Conservation (phyloP, 768 basidiomycete genomes). For the Boletus pseudo-olivaceus region DNA sequence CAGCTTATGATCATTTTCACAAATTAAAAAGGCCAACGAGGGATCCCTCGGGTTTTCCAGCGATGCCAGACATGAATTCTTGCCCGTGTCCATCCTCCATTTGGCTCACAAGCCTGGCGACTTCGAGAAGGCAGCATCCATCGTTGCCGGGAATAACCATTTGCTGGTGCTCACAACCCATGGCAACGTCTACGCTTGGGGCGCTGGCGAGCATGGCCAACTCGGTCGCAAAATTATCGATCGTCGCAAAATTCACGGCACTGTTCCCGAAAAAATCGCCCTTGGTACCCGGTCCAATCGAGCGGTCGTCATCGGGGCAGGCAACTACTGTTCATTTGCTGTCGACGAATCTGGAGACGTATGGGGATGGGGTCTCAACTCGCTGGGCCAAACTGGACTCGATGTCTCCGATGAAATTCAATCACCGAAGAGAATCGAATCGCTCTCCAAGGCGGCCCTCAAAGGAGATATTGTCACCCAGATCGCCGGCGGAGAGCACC, state of each 20-base stretch:
- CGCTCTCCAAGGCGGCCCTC: slow-evolving; percentile 60
- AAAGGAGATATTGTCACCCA: slow-evolving; percentile 60
- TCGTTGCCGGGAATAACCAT: slow-evolving; percentile 86
- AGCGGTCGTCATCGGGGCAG: slow-evolving; percentile 72
- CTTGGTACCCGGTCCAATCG: slow-evolving; percentile 66
- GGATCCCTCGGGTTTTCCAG: slow-evolving; percentile 83
- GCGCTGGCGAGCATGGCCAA: slow-evolving; percentile 86
- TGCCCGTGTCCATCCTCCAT: slow-evolving; percentile 56
- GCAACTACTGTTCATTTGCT: slow-evolving; percentile 86
- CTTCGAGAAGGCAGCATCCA: slow-evolving; percentile 65
- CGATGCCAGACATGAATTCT: slow-evolving; percentile 63
- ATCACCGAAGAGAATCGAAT: slow-evolving; percentile 59
- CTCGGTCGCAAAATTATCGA: slow-evolving; percentile 88
- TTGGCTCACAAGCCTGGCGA: slow-evolving; percentile 61
- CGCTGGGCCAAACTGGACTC: slow-evolving; percentile 78
- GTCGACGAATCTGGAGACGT: slow-evolving; percentile 79
- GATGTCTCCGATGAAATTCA: slow-evolving; percentile 50
- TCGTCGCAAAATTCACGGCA: slow-evolving; percentile 85
- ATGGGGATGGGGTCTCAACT: slow-evolving; percentile 97
- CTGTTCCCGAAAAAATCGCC: slow-evolving; percentile 80
- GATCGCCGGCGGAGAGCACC: slow-evolving; percentile 83
- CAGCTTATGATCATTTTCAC: slow-evolving; percentile 3
- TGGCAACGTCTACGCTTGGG: slow-evolving; percentile 86
- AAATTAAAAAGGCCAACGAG: slow-evolving; percentile 54
- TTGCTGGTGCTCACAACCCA: slow-evolving; percentile 84